Evolutionary conservation across 176 grass and related monocot genomes (phyloP), one percentile per base, ranked within the genome.

Genomic region (Secale cereale): DNA sequence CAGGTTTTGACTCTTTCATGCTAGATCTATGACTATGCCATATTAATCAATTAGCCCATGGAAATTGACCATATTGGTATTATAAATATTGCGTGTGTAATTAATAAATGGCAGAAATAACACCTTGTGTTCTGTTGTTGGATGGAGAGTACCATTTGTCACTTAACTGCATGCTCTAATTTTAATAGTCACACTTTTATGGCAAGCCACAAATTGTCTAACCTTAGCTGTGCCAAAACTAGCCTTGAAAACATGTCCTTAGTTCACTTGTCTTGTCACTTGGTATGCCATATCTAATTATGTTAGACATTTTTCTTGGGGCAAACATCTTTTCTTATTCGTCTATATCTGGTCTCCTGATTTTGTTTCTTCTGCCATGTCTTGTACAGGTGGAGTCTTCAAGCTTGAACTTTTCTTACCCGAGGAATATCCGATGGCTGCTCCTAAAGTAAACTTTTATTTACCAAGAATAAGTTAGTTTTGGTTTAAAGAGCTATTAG

Each of bases 361-460:
- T 64, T 71, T 45, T 52, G 7, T 78, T 69, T 79, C 6, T 61
- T 89, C 59, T 83, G 5, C 31, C 84, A 67, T 67, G 25, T 76
- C 56, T 78, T 37, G 67, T 40, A 70, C 87, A 97, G 95, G 95
- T 73, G 95, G 95, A 41, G 86, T 94, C 85, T 97, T 97, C 65
- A 97, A 97, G 90, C 95, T 94, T 70, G 95, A 97, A 76, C 81
- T 97, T 35, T 97, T 97, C 85, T 92, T 97, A 77, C 95, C 92
- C 54, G 95, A 97, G 88, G 95, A 97, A 78, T 97, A 97, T 88
- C 95, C 95, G 20, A 97, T 97, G 95, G 95, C 95, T 57, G 88
- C 95, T 28, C 95, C 95, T 26, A 94, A 97, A 78, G 95, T 92
- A 92, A 92, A 57, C 54, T 10, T 76, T 76, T 84, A 28, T 89